A percentile compares a stretch with the other conserved stretches of the same genome.
These are phyloP conservation scores for Mycotypha africana DNA, from an alignment of 371 early-diverging fungal species.

Conservation along the genomic window DNA sequence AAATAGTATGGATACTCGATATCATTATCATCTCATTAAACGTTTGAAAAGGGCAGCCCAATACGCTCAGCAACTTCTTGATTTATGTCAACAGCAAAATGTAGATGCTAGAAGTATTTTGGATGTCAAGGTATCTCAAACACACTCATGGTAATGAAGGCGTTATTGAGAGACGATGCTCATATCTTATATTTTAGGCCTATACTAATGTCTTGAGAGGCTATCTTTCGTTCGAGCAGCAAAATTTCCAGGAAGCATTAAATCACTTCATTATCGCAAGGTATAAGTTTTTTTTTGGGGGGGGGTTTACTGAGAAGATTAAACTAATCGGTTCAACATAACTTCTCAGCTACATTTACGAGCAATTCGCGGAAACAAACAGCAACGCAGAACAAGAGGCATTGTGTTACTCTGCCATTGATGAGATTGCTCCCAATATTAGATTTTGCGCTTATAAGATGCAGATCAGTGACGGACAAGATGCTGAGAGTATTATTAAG, in stretches of 20 bases:
- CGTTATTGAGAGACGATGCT: neutral
- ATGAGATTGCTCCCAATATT: constrained; percentile 77
- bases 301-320: too few relatives aligned
- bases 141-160: too few relatives aligned
- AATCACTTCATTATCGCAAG: constrained; percentile 53
- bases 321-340: neutral
- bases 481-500: constrained; percentile 45
- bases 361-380: constrained; percentile 49
- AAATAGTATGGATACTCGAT: constrained; percentile 58
- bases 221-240: constrained; percentile 60
- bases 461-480: constrained; percentile 35
- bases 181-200: too few relatives aligned
- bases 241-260: constrained; percentile 66
- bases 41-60: constrained; percentile 61
- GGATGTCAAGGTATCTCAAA: constrained; percentile 60
- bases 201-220: constrained; percentile 70
- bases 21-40: constrained; percentile 61
- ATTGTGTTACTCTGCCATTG: constrained; percentile 65
- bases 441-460: constrained; percentile 77
- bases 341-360: constrained; percentile 56
- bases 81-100: constrained; percentile 45
- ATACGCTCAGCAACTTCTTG: constrained; percentile 44
- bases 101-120: constrained; percentile 53
- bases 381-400: constrained; percentile 54
- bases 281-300: constrained; percentile 8